Base-by-base conservation (phyloP, 2,329 filamentous ascomycete species). In the Chrysosporium keratinophilum region DNA sequence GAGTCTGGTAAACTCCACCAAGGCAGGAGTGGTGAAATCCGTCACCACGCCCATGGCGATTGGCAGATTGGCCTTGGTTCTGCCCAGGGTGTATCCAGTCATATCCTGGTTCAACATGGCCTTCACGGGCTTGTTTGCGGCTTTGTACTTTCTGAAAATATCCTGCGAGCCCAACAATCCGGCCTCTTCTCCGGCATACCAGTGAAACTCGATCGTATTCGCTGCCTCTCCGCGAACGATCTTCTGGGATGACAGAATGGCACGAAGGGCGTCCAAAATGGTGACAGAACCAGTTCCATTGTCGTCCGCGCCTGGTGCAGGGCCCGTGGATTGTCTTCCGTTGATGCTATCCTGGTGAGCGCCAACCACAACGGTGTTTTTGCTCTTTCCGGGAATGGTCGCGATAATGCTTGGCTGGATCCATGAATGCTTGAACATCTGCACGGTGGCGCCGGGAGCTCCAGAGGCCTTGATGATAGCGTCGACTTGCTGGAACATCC, bases 171-270 rank as follows among this genome's bases (percentile, higher is more conserved):
- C 53, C 12, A 55, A 19, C 19, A 50, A 17, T 28, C 53, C 53
- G 20, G 39, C 46, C 33, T 55, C 53, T 37, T 55, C 44, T 19
- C 46, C 53, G n/a, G 53, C 53, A 45, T 55, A 55, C 53, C 53
- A 55, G 47, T 55, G 53, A 34, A 55, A 55, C 31, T 55, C 53
- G 40, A 55, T 51, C 19, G 53, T 50, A 20, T 55, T 55, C 19
- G 23, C 20, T 17, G 15, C 44, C 34, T 55, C 28, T 40, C 47
- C 47, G 11, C 31, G 34, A 31, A 14, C 42, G 19, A 55, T 50
- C 39, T 50, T 55, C 7, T 20, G 45, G 19, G 37, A 44, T 31
- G 47, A 50, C 15, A 55, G 46, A 17, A 55, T 20, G 5, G 40
- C 46, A 23, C 46, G 44, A 14, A 55, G 46, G 28, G 47, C 23